Conservation (phyloP, 2,329 filamentous ascomycete genomes). For the Fusarium sp. region DNA sequence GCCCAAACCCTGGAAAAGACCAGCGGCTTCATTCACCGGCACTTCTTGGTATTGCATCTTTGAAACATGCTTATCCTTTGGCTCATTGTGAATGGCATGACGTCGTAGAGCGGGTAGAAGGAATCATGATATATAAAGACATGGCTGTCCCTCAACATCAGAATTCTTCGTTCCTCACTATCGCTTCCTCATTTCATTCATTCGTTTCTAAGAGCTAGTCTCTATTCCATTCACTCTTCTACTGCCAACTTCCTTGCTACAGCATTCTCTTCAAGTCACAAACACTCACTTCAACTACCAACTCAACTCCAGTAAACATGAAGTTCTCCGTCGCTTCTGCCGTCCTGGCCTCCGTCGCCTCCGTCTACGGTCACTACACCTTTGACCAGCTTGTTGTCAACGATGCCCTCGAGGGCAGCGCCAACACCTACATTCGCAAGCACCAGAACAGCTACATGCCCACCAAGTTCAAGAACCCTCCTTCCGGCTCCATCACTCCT, state of each 20-base stretch:
- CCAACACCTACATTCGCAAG: not conserved
- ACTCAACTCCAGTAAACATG: not conserved
- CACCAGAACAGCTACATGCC: not conserved
- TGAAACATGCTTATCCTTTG: not conserved
- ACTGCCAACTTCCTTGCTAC: not conserved
- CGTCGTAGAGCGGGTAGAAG: not conserved
- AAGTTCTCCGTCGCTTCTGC: not conserved
- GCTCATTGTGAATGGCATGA: not conserved
- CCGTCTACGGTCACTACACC: not conserved
- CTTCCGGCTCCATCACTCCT: not conserved
- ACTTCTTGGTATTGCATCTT: not conserved
- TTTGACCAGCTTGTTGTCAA: not conserved
- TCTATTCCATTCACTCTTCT: not conserved
- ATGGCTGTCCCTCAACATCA: not conserved
- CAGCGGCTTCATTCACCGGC: not conserved
- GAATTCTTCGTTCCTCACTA: not conserved
- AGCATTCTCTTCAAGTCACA: not conserved
- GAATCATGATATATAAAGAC: not conserved
- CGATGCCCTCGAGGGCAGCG: not conserved
- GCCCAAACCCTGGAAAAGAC: not conserved
- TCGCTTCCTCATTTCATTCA: not conserved
- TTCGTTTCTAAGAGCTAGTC: not conserved
- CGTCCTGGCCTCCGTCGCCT: not conserved
- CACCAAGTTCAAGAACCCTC: not conserved
- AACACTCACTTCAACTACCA: not conserved